phyloP scores from a whole-genome alignment of 2,329 filamentous ascomycete genomes.

The Aspergillus neotritici region DNA sequence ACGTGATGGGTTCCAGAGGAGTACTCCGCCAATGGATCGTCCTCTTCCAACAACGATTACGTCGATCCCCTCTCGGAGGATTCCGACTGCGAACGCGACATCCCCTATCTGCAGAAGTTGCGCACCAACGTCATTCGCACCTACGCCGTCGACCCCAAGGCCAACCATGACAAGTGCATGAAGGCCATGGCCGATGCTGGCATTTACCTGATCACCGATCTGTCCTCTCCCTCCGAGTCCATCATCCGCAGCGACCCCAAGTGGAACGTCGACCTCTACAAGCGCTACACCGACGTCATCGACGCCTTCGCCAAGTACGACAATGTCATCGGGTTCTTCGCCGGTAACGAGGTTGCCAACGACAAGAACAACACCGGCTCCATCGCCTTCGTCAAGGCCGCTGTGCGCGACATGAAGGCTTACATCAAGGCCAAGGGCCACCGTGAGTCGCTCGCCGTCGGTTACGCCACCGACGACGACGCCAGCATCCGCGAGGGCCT shows the following conservation, averaged over 20 bases:
- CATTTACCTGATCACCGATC: conserved; percentile 92
- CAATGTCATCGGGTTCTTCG: conserved; percentile 96
- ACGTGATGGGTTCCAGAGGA: conserved; percentile 11
- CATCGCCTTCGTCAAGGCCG: conserved; percentile 94
- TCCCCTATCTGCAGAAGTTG: conserved; percentile 71
- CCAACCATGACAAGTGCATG: conserved; percentile 82
- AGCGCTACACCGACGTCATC: conserved; percentile 76
- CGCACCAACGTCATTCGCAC: conserved; percentile 91
- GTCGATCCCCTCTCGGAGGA: conserved; percentile 75
- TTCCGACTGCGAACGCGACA: conserved; percentile 70
- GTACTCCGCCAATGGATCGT: conserved; percentile 45
- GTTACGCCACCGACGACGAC: conserved; percentile 95
- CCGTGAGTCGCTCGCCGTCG: conserved; percentile 70
- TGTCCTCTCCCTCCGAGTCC: conserved; percentile 72
- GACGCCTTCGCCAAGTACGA: conserved; percentile 75
- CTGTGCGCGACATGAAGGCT: conserved; percentile 89
- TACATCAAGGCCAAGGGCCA: conserved; percentile 80
- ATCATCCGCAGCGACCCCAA: conserved; percentile 75
- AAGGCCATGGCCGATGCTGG: conserved; percentile 70
- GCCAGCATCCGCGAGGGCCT: conserved; percentile 72
- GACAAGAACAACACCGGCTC: conserved; percentile 79
- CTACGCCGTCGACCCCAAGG: conserved; percentile 79
- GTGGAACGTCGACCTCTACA: conserved; percentile 75
- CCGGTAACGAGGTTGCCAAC: conserved; percentile 96
- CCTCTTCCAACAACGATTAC: conserved; percentile 50